phyloP scores from a whole-genome alignment of 2,329 filamentous ascomycete genomes.

The Colletotrichum navitas region DNA sequence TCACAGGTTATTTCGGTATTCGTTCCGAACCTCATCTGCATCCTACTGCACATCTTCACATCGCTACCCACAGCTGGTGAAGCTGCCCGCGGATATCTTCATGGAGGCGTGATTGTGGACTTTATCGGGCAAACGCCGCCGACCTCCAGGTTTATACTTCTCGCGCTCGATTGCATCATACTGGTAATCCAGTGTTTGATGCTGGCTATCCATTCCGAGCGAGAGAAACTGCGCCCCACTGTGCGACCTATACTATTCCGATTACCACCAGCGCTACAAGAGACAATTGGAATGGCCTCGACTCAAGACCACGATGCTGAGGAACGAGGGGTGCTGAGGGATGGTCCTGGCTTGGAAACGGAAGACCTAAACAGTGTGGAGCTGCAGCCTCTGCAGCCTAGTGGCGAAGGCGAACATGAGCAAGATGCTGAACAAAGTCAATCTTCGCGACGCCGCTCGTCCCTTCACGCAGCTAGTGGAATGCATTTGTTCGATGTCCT shows the following conservation, averaged over 20 bases:
- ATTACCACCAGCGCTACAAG: constrained; percentile 25
- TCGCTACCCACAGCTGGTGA: constrained; percentile 69
- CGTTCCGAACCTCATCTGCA: constrained; percentile 70
- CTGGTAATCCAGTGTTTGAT: constrained; percentile 72
- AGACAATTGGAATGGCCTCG: constrained; percentile 14
- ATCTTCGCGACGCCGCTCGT: constrained; percentile 43
- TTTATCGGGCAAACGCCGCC: constrained; percentile 76
- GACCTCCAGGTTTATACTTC: constrained; percentile 66
- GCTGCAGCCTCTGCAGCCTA: constrained; percentile 52
- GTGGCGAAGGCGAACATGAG: constrained; percentile 27
- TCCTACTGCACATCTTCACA: constrained; percentile 70
- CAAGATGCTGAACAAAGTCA: constrained; percentile 40
- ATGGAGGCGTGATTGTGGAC: constrained; percentile 76
- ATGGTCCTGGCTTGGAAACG: constrained; percentile 51
- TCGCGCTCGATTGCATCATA: constrained; percentile 69
- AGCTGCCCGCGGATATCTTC: constrained; percentile 73
- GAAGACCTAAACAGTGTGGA: constrained; percentile 61
- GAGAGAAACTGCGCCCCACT: constrained; percentile 65
- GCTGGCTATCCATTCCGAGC: constrained; percentile 72
- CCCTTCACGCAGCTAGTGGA: constrained; percentile 42
- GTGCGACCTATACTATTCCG: constrained; percentile 39
- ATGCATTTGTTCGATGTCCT: constrained; percentile 62
- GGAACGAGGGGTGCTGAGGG: constrained; percentile 64
- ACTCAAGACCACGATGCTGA: constrained; percentile 68
- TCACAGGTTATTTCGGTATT: constrained; percentile 70